phyloP scores from a whole-genome alignment of 2,329 filamentous ascomycete genomes.

The Beauveria scarabaeidicola region DNA sequence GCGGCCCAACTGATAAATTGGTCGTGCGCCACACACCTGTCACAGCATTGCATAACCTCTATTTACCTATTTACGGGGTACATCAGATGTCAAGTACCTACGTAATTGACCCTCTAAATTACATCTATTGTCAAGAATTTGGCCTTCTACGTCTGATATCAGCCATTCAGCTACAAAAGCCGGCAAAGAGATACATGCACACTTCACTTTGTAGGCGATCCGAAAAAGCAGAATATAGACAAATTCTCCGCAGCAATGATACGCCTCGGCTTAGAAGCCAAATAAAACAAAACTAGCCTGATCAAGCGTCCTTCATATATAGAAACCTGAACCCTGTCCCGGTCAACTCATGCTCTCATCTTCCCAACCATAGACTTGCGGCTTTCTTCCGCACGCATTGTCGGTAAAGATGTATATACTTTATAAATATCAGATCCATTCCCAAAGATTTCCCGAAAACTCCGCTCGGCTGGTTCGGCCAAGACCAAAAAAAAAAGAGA shows the following conservation, averaged over 20 bases:
- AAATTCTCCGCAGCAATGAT: background rate
- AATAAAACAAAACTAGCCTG: background rate
- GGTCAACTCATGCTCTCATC: background rate
- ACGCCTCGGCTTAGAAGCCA: background rate
- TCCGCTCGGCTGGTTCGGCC: background rate
- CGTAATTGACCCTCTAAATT: no score
- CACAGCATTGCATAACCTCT: background rate
- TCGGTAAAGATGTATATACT: background rate
- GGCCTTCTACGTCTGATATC: no score
- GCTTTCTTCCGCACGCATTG: background rate
- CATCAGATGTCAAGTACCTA: no score
- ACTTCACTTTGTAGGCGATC: no score
- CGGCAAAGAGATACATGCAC: no score
- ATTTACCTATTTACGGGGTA: no score
- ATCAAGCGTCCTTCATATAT: background rate
- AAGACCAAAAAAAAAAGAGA: background rate
- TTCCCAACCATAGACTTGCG: background rate
- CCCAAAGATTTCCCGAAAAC: background rate
- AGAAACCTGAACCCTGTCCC: background rate
- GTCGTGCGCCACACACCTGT: background rate
- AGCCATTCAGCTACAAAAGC: no score
- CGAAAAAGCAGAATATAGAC: background rate
- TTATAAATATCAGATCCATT: background rate
- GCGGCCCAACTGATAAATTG: background rate
- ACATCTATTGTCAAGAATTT: no score